These are phyloP conservation scores for Bruguiera gymnorhiza DNA, from an alignment of 345 rosid genomes.

Conservation along the genomic window DNA sequence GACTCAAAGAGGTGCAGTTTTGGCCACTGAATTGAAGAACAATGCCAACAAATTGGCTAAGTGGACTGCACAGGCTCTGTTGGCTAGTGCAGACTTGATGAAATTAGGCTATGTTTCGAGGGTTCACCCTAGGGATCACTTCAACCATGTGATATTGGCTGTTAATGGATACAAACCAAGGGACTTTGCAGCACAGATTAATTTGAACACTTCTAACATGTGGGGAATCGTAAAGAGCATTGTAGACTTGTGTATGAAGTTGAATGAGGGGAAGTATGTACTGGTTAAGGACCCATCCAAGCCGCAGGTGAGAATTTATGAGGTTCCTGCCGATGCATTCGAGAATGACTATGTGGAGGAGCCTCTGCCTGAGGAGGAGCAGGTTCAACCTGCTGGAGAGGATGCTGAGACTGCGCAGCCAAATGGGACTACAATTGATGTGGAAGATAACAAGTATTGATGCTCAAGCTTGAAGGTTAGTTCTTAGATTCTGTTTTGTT, in stretches of 20 bases:
- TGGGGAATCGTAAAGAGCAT: slow-evolving; percentile 98
- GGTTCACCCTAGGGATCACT: slow-evolving; percentile 98
- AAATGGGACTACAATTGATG: slow-evolving; percentile 38
- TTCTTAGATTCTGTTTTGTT: slow-evolving; percentile 10
- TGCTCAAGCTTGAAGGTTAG: slow-evolving; percentile 45
- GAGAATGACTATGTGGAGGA: slow-evolving; percentile 97
- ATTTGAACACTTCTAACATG: slow-evolving; percentile 82
- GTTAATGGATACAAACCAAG: slow-evolving; percentile 84
- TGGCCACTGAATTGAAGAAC: slow-evolving; percentile 95
- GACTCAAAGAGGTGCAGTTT: slow-evolving; percentile 95
- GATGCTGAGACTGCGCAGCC: slow-evolving; percentile 54
- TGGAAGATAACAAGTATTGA: slow-evolving; percentile 45
- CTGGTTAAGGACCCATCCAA: slow-evolving; percentile 89
- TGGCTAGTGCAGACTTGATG: slow-evolving; percentile 94
- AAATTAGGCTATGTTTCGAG: slow-evolving; percentile 93
- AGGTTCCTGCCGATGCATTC: slow-evolving; percentile 95
- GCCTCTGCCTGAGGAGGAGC: slow-evolving; percentile 84
- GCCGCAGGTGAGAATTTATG: slow-evolving; percentile 91
- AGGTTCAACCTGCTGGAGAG: slow-evolving; percentile 73
- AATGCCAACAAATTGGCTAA: slow-evolving; percentile 91
- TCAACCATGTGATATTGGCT: slow-evolving; percentile 84
- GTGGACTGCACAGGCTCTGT: slow-evolving; percentile 93
- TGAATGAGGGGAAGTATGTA: slow-evolving; percentile 91
- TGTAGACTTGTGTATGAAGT: slow-evolving; percentile 88
- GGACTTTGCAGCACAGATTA: slow-evolving; percentile 89